Evolutionary conservation across 768 basidiomycete genomes (phyloP).

Genomic region (Tylopilus balloui): DNA sequence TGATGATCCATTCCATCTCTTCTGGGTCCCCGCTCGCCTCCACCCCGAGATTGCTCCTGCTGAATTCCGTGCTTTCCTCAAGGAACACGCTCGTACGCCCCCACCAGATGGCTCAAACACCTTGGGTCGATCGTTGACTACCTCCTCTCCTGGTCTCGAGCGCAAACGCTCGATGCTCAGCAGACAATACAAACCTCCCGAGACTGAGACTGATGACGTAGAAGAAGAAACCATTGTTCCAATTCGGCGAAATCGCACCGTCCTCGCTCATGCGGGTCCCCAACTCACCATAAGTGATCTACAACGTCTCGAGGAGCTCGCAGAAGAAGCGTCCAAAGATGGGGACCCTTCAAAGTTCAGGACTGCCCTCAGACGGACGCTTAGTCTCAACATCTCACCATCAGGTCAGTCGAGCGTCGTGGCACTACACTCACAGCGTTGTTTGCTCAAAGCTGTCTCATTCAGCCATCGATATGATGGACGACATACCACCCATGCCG

Average conservation of each 20-base stretch:
- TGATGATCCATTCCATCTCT: slow-evolving; percentile 85
- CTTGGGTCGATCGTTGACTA: slow-evolving; percentile 42
- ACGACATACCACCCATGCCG: slow-evolving; percentile 58
- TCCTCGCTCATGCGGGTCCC: slow-evolving; percentile 64
- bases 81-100: slow-evolving; percentile 77
- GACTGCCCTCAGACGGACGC: slow-evolving; percentile 75
- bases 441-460: slow-evolving; percentile 21
- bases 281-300: slow-evolving; percentile 91
- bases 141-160: slow-evolving; percentile 49
- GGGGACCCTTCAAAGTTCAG: slow-evolving; percentile 79
- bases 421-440: neutral
- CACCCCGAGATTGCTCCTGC: slow-evolving; percentile 98
- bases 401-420: slow-evolving; percentile 57
- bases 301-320: slow-evolving; percentile 90
- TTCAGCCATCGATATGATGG: slow-evolving; percentile 65
- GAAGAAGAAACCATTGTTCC: slow-evolving; percentile 71
- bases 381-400: slow-evolving; percentile 82
- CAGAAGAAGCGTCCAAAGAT: slow-evolving; percentile 81
- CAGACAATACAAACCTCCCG: slow-evolving; percentile 82
- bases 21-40: slow-evolving; percentile 96
- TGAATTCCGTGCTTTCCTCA: slow-evolving; percentile 92
- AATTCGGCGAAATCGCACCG: slow-evolving; percentile 62
- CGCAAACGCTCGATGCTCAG: slow-evolving; percentile 93
- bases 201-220: slow-evolving; percentile 68
- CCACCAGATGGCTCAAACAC: slow-evolving; percentile 44